phyloP scores from a whole-genome alignment of 352 stramenopile genomes.

The Pythium oligandrum region DNA sequence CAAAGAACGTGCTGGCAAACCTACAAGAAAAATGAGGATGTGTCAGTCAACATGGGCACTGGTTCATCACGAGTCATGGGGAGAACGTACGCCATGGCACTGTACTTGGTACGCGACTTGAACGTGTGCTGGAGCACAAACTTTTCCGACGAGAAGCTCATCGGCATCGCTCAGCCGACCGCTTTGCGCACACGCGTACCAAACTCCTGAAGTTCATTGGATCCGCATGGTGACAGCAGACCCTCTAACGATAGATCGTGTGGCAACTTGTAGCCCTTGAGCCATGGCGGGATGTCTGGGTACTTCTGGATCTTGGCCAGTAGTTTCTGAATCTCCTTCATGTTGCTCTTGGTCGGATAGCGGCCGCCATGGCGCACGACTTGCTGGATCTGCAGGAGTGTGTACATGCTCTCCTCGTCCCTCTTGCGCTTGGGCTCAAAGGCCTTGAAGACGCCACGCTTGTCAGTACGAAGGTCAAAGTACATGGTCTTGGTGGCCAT shows the following conservation, averaged over 20 bases:
- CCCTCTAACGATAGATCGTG: conserved; percentile 58
- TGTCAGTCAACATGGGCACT: too few relatives aligned
- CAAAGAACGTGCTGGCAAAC: too few relatives aligned
- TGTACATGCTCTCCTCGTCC: conserved; percentile 6
- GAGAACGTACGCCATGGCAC: too few relatives aligned
- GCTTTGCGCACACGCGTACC: not conserved
- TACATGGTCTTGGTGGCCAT: conserved; percentile 21
- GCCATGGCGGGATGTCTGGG: conserved; percentile 35
- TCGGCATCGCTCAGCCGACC: too few relatives aligned
- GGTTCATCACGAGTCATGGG: too few relatives aligned
- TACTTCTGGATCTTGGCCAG: conserved; percentile 31
- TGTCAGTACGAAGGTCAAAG: conserved; percentile 11
- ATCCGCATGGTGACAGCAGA: conserved; percentile 29
- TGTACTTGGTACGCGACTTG: too few relatives aligned
- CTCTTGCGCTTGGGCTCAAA: not conserved
- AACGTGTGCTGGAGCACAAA: too few relatives aligned
- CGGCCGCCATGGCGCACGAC: conserved; percentile 21
- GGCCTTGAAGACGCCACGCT: not conserved
- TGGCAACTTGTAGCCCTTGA: conserved; percentile 55
- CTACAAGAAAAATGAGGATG: too few relatives aligned
- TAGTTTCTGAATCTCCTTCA: conserved; percentile 40
- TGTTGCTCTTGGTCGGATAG: conserved; percentile 53
- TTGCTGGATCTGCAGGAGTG: conserved; percentile 18
- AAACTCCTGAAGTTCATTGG: conserved; percentile 6
- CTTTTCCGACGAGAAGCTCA: too few relatives aligned